Percentiles rank a stretch among this genome's conserved stretches.
Conservation (phyloP, 805 yeast species). For the Kuraishia hungarica region DNA sequence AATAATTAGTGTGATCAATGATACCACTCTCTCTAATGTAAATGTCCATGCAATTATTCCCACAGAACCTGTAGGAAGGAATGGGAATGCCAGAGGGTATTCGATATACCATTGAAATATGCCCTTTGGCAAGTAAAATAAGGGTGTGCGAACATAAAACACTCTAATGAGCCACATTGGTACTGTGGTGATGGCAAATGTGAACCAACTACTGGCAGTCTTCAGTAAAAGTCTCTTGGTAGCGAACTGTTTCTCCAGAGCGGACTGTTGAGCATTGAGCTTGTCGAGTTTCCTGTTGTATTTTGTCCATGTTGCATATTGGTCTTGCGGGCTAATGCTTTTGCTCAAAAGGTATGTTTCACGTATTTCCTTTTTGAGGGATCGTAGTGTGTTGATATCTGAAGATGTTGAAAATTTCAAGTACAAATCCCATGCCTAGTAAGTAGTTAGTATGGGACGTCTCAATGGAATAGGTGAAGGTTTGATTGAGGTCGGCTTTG, state of each 20-base stretch:
- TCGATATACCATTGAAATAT: conserved; percentile 47
- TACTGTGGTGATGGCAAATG: conserved; percentile 32
- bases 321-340: conserved; percentile 76
- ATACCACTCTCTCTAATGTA: conserved; percentile 18
- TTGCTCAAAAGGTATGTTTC: conserved; percentile 44
- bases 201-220: conserved; percentile 20
- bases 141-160: conserved; percentile 42
- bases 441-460: not conserved
- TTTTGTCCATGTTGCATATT: conserved; percentile 94
- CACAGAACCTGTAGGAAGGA: conserved; percentile 51
- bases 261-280: conserved; percentile 41
- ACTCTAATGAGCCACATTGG: conserved; percentile 42
- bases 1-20: conserved; percentile 17
- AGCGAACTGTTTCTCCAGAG: conserved; percentile 29
- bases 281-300: conserved; percentile 65
- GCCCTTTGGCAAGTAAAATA: conserved; percentile 52
- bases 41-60: conserved; percentile 54
- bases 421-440: conserved; percentile 9
- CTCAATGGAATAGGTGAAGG: too few relatives aligned
- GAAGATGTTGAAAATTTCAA: conserved; percentile 25
- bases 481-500: too few relatives aligned
- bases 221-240: conserved; percentile 26
- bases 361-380: conserved; percentile 33
- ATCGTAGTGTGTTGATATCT: conserved; percentile 19
- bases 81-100: conserved; percentile 55